These are phyloP conservation scores for Saccharata proteae DNA, from an alignment of 2,329 filamentous ascomycete genomes.

Conservation along the genomic window DNA sequence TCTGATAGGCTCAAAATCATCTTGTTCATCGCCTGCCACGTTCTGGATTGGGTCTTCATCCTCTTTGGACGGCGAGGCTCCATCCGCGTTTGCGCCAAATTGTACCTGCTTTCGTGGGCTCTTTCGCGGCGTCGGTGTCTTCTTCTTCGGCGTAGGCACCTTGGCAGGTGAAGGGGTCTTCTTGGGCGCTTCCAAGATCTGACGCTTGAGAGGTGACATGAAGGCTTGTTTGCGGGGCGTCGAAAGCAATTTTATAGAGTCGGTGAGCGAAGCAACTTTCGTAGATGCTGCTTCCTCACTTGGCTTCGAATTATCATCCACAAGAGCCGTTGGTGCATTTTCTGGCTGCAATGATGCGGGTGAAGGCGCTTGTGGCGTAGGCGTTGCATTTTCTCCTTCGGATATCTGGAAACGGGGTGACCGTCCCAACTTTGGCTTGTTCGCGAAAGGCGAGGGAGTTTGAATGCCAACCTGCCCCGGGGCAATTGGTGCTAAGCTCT, in stretches of 20 bases:
- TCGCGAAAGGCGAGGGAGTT: no score
- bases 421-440: no score
- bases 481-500: no score
- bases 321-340: no score
- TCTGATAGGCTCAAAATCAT: slow-evolving; percentile 52
- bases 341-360: no score
- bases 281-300: slow-evolving; percentile 18
- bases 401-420: no score
- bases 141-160: slow-evolving; percentile 25
- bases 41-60: slow-evolving; percentile 37
- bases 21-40: slow-evolving; percentile 14
- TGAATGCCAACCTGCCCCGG: no score
- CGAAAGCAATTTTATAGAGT: slow-evolving; percentile 35
- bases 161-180: slow-evolving; percentile 11
- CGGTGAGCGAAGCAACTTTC: slow-evolving; percentile 23
- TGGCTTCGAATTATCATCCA: no score
- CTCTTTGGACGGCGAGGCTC: slow-evolving; percentile 39
- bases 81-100: slow-evolving; percentile 15
- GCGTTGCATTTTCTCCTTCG: no score
- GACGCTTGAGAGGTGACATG: slow-evolving; percentile 30
- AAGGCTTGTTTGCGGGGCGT: slow-evolving; percentile 36
- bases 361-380: no score
- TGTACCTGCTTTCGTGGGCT: slow-evolving; percentile 21
- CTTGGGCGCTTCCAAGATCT: slow-evolving; percentile 20
- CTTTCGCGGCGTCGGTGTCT: slow-evolving; percentile 27